Base-by-base conservation (phyloP, 2,329 filamentous ascomycete species). In the Alternaria sp. region DNA sequence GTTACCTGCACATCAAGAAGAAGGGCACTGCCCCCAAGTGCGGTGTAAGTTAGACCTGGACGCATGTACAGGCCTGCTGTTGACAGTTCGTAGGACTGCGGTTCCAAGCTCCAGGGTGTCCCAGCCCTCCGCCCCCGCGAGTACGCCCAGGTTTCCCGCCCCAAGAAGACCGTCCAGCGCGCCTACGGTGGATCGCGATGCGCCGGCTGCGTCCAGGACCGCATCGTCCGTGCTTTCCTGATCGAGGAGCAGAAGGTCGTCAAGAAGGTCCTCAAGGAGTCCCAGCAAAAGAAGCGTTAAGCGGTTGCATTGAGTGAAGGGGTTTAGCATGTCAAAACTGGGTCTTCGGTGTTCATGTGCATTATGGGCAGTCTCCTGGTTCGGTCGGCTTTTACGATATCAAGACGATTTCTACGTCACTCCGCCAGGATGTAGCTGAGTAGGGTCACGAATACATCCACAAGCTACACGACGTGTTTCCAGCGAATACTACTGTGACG, bases 181-280 rank as follows among this genome's bases (percentile, higher is more conserved):
- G 94, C 95, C 80, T 99, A 99, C 84, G 76, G 95, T 83, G 95
- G 95, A 81, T 97, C 94, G 79, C 92, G 95, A 89, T 99, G 95
- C 88, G 93, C 92, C 81, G 95, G 93, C 89, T 99, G 95, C 85
- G 95, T 99, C 76, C 94, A 94, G 84, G 95, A 99, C 87, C 92
- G 95, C 78, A 92, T 99, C 76, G 93, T 97, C 76, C 93, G 95
- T 77, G 95, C 95, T 70, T 99, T 99, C 91, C 86, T 99, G 83
- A 98, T 99, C 74, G 96, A 99, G 88, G 95, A 99, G 90, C 95
- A 99, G 89, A 99, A 99, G 92, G 98, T 99, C 79, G 95, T 99
- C 85, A 99, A 99, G 93, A 99, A 99, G 92, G 95, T 99, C 79
- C 89, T 98, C 83, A 97, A 97, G 92, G 94, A 98, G 89, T 89